phyloP scores from a whole-genome alignment of 2,329 filamentous ascomycete genomes.

The Fusarium avenaceum region DNA sequence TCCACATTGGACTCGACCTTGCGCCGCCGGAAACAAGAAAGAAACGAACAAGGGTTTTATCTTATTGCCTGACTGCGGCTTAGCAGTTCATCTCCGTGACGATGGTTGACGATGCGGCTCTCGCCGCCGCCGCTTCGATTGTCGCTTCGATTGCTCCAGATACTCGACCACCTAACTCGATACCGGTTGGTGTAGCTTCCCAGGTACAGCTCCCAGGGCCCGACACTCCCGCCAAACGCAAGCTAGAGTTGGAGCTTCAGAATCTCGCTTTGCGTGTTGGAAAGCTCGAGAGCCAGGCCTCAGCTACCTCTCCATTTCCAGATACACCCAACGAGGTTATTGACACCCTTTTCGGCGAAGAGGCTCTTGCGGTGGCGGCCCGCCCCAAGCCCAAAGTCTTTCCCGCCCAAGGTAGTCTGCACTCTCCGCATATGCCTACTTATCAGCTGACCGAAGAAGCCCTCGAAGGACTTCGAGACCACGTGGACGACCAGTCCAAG shows the following conservation, averaged over 20 bases:
- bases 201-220: constrained; percentile 82
- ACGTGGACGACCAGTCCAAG: constrained; percentile 93
- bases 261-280: constrained; percentile 83
- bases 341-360: constrained; percentile 73
- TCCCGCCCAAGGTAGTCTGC: constrained; percentile 58
- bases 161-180: constrained; percentile 56
- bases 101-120: constrained; percentile 69
- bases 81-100: constrained; percentile 45
- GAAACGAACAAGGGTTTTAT: background rate
- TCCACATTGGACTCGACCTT: constrained; percentile 22
- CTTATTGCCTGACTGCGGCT: constrained; percentile 47
- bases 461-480: constrained; percentile 86
- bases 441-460: constrained; percentile 81
- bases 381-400: constrained; percentile 62
- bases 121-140: constrained; percentile 67
- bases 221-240: constrained; percentile 79
- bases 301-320: constrained; percentile 73
- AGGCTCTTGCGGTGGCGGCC: constrained; percentile 62
- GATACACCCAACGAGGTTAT: constrained; percentile 84
- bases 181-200: constrained; percentile 58
- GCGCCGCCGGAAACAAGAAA: constrained; percentile 10
- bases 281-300: constrained; percentile 83
- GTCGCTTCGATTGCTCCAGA: constrained; percentile 66
- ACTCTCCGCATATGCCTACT: constrained; percentile 53
- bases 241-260: constrained; percentile 85